A percentile compares a stretch with the other conserved stretches of the same genome.
Conservation (phyloP, 140 eudicot genomes). For the Stevia rebaudiana region DNA sequence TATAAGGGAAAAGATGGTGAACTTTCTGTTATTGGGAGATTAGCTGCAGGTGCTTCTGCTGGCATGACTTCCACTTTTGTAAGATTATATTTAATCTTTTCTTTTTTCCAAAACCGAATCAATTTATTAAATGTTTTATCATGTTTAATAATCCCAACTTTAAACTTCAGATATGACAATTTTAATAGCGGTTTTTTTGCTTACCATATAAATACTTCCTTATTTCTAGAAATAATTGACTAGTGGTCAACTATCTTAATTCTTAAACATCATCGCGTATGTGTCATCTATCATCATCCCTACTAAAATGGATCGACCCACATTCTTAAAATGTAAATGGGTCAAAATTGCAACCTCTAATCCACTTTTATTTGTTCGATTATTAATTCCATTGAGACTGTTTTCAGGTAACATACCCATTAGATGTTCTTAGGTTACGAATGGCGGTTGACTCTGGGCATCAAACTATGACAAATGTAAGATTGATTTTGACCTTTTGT, state of each 20-base stretch:
- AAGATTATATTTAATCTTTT: slow-evolving; percentile 28
- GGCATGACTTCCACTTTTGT: slow-evolving; percentile 99
- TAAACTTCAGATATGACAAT: background rate
- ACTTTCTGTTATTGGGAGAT: slow-evolving; percentile 88
- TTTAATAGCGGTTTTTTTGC: background rate
- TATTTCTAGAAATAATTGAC: background rate
- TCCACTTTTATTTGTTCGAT: background rate
- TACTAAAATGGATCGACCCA: background rate
- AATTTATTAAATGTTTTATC: background rate
- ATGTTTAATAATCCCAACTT: background rate
- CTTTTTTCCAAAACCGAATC: background rate
- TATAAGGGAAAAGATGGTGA: slow-evolving; percentile 66
- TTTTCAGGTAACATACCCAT: slow-evolving; percentile 83
- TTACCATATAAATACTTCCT: background rate
- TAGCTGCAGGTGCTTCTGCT: slow-evolving; percentile 99
- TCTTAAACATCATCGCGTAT: background rate
- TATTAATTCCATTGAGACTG: slow-evolving; percentile 9
- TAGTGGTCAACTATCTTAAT: slow-evolving; percentile 1
- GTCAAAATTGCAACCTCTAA: background rate
- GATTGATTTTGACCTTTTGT: slow-evolving; percentile 2
- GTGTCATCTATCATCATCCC: background rate
- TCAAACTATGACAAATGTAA: slow-evolving; percentile 74
- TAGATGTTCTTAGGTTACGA: slow-evolving; percentile 85
- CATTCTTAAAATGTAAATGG: background rate
- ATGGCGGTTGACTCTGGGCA: slow-evolving; percentile 95